Percentiles rank a stretch among this genome's conserved stretches.
These are phyloP conservation scores for Haematococcus sp. DNA, from an alignment of 139 green algal genomes.

Conservation along the genomic window DNA sequence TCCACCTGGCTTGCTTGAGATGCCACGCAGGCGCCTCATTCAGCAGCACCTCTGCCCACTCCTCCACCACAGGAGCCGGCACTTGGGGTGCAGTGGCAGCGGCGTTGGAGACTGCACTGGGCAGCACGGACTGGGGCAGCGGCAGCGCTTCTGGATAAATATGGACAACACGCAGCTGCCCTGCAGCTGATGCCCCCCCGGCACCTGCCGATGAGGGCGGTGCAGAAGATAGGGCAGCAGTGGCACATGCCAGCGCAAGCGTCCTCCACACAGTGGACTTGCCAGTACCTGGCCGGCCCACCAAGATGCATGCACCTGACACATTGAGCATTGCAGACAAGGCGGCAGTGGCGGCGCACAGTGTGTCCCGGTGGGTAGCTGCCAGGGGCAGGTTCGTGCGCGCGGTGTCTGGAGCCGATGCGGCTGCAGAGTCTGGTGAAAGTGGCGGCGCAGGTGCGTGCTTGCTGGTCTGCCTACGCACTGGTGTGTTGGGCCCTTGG, in stretches of 20 bases:
- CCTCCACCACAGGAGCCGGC: background rate
- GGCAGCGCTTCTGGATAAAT: slow-evolving; percentile 24
- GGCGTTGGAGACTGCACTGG: too few species aligned
- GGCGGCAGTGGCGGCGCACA: too few species aligned
- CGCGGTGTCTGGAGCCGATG: too few species aligned
- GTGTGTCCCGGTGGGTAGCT: too few species aligned
- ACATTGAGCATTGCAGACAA: slow-evolving; percentile 1
- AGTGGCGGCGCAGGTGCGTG: too few species aligned
- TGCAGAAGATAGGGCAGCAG: background rate
- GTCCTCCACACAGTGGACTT: slow-evolving; percentile 33
- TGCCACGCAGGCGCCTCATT: background rate
- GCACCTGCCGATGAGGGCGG: background rate
- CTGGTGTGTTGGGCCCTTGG: too few species aligned
- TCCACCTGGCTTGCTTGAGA: background rate
- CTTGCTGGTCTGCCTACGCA: too few species aligned
- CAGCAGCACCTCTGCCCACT: slow-evolving; percentile 6
- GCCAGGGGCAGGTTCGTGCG: too few species aligned
- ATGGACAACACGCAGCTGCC: slow-evolving; percentile 5
- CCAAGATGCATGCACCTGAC: slow-evolving; percentile 7
- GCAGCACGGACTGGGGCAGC: background rate
- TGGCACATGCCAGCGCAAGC: background rate
- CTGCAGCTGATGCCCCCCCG: background rate
- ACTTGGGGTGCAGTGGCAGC: background rate
- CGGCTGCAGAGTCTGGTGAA: too few species aligned
- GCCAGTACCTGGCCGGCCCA: slow-evolving; percentile 24